Base-by-base conservation (phyloP, 2,329 filamentous ascomycete genomes). In the Fusarium decemcellulare region DNA sequence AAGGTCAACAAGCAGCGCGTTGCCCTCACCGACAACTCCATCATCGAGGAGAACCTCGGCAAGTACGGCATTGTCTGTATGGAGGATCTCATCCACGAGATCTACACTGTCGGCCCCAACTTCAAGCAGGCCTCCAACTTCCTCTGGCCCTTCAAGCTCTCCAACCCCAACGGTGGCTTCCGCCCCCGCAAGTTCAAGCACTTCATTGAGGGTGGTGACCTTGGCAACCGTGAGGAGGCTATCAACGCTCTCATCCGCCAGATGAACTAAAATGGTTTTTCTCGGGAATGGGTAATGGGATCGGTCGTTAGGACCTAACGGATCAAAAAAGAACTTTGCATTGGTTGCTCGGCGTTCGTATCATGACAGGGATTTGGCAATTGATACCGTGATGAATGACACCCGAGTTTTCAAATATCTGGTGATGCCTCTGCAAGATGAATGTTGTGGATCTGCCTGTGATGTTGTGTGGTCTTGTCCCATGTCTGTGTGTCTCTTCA, bases 111-210 rank as follows among this genome's bases (percentile, higher is more conserved):
- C 76, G 95, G 96, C 82, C 95, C 95, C 88, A 98, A 98, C 92
- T 97, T 96, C 93, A 98, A 98, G 92, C 95, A 98, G 88, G 94
- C 93, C 80, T 90, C 92, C 88, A 99, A 98, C 92, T 98, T 98
- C 91, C 87, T 98, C 76, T 99, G 96, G 96, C 96, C 96, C 82
- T 99, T 99, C 92, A 98, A 99, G 93, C 93, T 99, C 76, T 94
- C 91, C 90, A 98, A 97, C 91, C 96, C 96, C 81, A 98, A 87
- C 77, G 96, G 96, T 83, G 95, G 96, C 74, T 99, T 98, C 94
- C 92, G 92, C 78, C 85, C 92, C 79, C 90, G 96, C 86, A 99
- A 98, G 90, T 98, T 98, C 91, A 96, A 94, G 89, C 95, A 98
- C 89, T 98, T 93, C 88, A 93, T 98, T 72, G 93, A 98, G 89